Evolutionary conservation across 78 protist species (phyloP).

Genomic region (Neovahlkampfia damariscottae): DNA sequence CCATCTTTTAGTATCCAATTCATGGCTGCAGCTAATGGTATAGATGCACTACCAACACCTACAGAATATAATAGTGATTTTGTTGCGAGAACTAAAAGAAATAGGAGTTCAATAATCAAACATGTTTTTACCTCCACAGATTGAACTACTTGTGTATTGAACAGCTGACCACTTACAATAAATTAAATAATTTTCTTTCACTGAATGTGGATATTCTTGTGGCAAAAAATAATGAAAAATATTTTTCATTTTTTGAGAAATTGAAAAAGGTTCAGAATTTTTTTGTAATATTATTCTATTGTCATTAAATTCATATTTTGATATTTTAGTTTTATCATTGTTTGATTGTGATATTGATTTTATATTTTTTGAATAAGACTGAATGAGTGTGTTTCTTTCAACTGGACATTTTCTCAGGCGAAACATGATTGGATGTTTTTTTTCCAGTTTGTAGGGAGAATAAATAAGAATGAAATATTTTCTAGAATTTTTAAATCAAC

Average conservation of each 20-base stretch:
- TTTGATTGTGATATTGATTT: too few species aligned
- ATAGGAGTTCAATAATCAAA: background rate
- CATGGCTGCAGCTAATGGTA: constrained; percentile 43
- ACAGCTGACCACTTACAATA: constrained; percentile 62
- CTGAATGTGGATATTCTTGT: constrained; percentile 57
- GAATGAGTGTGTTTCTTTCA: too few species aligned
- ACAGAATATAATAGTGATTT: constrained; percentile 30
- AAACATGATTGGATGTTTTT: too few species aligned
- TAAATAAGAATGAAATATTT: too few species aligned
- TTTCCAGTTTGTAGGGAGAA: too few species aligned
- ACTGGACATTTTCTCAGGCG: too few species aligned
- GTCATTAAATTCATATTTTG: too few species aligned
- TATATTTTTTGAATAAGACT: too few species aligned
- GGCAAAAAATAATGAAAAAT: constrained; percentile 27
- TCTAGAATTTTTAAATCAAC: background rate
- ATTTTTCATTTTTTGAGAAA: too few species aligned
- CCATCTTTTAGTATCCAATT: constrained; percentile 50
- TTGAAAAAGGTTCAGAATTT: too few species aligned
- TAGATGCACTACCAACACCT: constrained; percentile 39
- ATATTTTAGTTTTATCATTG: too few species aligned
- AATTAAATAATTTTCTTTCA: constrained; percentile 38
- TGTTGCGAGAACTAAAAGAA: constrained; percentile 24
- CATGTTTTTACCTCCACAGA: constrained; percentile 40
- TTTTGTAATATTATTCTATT: too few species aligned
- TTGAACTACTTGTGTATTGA: constrained; percentile 44